Base-by-base conservation (phyloP, 2,329 filamentous ascomycete species). In the Neonectria magnoliae region DNA sequence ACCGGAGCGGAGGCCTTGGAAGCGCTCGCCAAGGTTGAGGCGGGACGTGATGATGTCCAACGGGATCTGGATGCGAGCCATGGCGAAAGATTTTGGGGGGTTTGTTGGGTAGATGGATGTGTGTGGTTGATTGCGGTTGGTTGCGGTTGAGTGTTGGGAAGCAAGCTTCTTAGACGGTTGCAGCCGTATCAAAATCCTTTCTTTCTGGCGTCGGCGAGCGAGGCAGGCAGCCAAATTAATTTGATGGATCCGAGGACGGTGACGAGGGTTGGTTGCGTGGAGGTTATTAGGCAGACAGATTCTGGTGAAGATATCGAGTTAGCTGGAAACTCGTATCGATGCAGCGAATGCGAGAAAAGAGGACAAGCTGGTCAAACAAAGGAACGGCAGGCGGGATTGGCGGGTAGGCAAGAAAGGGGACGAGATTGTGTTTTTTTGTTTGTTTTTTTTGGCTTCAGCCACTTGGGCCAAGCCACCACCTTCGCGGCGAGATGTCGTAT, bases 21-120 rank as follows among this genome's bases (percentile, higher is more conserved):
- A 95, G 78, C 94, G 93, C 71, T 96, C 93, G 71, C 84, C 83
- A 67, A 97, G 83, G 82, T 96, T 96, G 79, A 98, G 88, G 74
- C 94, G 91, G 74, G 94, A 97, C 80, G 95, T 97, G 79, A 98
- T 83, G 76, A 91, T 89, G 80, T 97, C 94, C 76, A 98, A 86
- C 62, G 96, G 96, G 73, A 99, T 96, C 85, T 93, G 93, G 77
- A 98, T 93, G 80, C 93, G 90, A 73, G 92, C 86, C 94, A 97
- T 97, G 67, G 68, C 73, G 72, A 70, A 48, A 5, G n/a, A 29
- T 29, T 10, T 29, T 29, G 38, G n/a, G 52, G 53, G 27, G 25
- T 5, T 25, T 25, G 5, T 25, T 5, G 2, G 22, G 22, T 18
- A 22, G 27, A 22, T 48, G 48, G 20, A 52, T 44, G 54, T 50